A percentile compares a stretch with the other conserved stretches of the same genome.
Conservation (phyloP, 352 stramenopile species). For the Pythium folliculosum region DNA sequence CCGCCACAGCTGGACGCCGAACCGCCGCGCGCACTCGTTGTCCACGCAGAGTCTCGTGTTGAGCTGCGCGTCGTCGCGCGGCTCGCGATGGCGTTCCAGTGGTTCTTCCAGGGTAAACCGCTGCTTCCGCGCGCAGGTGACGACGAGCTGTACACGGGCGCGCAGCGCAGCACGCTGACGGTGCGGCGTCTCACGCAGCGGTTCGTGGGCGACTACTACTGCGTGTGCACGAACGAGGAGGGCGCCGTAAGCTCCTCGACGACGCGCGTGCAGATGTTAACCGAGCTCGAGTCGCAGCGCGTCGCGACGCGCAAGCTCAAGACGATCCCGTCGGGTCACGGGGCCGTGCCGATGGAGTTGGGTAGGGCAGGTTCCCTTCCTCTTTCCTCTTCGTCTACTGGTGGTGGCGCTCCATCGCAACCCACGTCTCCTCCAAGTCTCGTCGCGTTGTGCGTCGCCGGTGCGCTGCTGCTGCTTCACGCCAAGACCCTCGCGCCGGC, state of each 20-base stretch:
- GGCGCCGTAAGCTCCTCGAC: conserved; percentile 35
- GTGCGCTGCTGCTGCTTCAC: conserved; percentile 14
- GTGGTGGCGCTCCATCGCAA: neutral
- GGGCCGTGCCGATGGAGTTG: neutral
- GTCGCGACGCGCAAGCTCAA: conserved; percentile 34
- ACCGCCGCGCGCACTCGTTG: conserved; percentile 36
- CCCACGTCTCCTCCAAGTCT: neutral
- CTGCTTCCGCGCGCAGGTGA: conserved; percentile 17
- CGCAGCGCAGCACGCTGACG: conserved; percentile 38
- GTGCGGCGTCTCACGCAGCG: conserved; percentile 46
- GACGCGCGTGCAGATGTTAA: conserved; percentile 37
- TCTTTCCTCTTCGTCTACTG: no score
- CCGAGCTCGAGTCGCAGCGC: conserved; percentile 25
- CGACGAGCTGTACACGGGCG: conserved; percentile 23
- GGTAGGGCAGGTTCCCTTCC: neutral
- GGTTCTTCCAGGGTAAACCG: conserved; percentile 49
- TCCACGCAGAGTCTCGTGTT: conserved; percentile 30
- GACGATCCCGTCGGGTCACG: conserved; percentile 23
- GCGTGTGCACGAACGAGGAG: conserved; percentile 68
- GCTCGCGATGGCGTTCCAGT: conserved; percentile 45
- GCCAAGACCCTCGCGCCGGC: conserved; percentile 10
- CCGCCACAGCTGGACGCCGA: conserved; percentile 38
- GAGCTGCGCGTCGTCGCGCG: conserved; percentile 45
- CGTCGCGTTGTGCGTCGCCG: conserved; percentile 3
- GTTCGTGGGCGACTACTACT: conserved; percentile 55